Conservation (phyloP, 176 grass and related monocot genomes). For the Aegilops longissima region DNA sequence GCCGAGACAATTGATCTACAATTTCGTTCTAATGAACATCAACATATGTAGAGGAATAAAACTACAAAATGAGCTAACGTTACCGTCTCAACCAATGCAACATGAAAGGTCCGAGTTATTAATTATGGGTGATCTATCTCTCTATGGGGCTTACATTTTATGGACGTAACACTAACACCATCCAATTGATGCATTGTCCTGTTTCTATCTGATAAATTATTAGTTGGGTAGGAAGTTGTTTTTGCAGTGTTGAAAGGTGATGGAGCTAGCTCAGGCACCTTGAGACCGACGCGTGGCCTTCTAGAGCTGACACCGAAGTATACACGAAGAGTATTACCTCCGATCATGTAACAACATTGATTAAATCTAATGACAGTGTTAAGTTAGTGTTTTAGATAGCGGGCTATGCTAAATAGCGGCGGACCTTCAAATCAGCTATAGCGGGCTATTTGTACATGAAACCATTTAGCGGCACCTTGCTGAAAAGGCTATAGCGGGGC, state of each 20-base stretch:
- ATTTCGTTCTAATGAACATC: not conserved
- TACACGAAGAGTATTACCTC: not conserved
- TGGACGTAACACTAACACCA: not conserved
- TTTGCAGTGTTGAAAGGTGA: constrained; percentile 19
- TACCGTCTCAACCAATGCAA: not conserved
- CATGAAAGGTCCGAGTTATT: not conserved
- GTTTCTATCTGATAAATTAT: not conserved
- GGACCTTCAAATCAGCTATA: too few species aligned
- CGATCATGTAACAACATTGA: constrained; percentile 29
- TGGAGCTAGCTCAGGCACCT: not conserved
- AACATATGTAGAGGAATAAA: not conserved
- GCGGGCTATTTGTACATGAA: too few species aligned
- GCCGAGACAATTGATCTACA: not conserved
- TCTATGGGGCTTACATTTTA: not conserved
- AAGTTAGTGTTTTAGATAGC: not conserved
- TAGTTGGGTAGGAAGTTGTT: constrained; percentile 50
- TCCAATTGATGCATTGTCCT: not conserved
- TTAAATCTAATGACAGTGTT: not conserved
- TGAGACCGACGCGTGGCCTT: constrained; percentile 25
- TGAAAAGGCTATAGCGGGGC: too few species aligned
- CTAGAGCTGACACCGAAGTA: not conserved
- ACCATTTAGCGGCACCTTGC: too few species aligned
- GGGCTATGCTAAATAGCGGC: too few species aligned
- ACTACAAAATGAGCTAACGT: not conserved
- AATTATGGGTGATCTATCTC: not conserved